A percentile compares a stretch with the other conserved stretches of the same genome.
phyloP scores from a whole-genome alignment of 2,329 filamentous ascomycete species.

The Claviceps fusiformis region DNA sequence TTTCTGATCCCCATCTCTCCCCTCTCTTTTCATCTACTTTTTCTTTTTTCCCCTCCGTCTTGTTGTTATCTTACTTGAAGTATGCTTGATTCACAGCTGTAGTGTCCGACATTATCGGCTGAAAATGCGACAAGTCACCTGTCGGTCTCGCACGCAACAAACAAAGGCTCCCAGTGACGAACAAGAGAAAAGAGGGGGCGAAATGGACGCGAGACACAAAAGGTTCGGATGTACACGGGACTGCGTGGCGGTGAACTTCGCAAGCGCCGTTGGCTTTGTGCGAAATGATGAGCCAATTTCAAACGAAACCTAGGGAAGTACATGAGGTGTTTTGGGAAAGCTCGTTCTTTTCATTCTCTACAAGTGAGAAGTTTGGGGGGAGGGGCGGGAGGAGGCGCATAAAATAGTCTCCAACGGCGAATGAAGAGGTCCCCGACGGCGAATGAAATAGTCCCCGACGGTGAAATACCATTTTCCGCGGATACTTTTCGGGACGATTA shows the following conservation, averaged over 20 bases:
- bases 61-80: slow-evolving; percentile 25
- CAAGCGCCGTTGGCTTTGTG: too few species aligned
- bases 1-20: too few species aligned
- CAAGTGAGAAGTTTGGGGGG: not conserved
- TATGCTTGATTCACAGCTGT: slow-evolving; percentile 24
- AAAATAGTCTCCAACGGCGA: not conserved
- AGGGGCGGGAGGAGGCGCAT: not conserved
- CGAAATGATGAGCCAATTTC: too few species aligned
- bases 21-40: too few species aligned
- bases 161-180: too few species aligned
- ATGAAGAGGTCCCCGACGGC: too few species aligned
- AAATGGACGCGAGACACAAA: too few species aligned
- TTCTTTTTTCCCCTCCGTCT: too few species aligned
- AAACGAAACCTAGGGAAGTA: too few species aligned
- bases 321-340: not conserved
- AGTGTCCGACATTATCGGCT: slow-evolving; percentile 18
- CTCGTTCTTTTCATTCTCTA: not conserved
- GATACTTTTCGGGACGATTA: slow-evolving; percentile 19
- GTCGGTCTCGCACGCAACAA: not conserved
- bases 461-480: slow-evolving; percentile 7
- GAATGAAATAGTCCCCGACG: not conserved
- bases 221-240: too few species aligned
- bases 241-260: too few species aligned
- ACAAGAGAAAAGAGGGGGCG: too few species aligned
- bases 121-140: not conserved